Conservation (phyloP, 768 basidiomycete genomes). For the Clavaria fumosa region DNA sequence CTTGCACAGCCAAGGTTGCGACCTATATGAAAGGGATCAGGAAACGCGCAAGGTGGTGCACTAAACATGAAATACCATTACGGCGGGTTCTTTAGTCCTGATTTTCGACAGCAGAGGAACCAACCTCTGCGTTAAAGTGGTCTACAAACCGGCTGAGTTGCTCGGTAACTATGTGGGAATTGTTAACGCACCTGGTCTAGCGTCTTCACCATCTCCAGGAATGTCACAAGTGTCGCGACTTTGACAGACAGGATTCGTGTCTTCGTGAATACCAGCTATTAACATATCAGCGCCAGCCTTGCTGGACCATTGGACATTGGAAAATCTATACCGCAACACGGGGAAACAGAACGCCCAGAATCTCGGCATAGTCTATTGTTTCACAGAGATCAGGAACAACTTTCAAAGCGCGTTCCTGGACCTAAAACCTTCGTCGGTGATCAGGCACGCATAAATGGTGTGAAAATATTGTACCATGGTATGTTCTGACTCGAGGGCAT, state of each 20-base stretch:
- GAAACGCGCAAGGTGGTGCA: not conserved
- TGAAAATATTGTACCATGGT: slow-evolving; percentile 34
- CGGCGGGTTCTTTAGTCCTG: slow-evolving; percentile 88
- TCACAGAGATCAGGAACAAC: slow-evolving; percentile 82
- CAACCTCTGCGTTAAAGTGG: slow-evolving; percentile 85
- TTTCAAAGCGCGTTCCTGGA: slow-evolving; percentile 83
- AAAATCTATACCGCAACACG: slow-evolving; percentile 64
- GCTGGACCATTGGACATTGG: not conserved
- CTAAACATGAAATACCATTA: slow-evolving; percentile 45
- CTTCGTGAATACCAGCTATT: slow-evolving; percentile 80
- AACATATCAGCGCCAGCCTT: slow-evolving; percentile 5
- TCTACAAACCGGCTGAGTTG: slow-evolving; percentile 21
- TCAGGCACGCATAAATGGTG: not conserved
- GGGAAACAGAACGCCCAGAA: slow-evolving; percentile 80
- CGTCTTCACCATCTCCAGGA: slow-evolving; percentile 76
- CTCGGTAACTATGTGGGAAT: not conserved
- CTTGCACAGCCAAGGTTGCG: slow-evolving; percentile 80
- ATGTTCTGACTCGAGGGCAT: slow-evolving; percentile 93
- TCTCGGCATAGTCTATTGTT: slow-evolving; percentile 87
- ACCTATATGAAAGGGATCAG: slow-evolving; percentile 30
- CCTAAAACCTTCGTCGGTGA: slow-evolving; percentile 24
- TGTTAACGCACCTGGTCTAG: slow-evolving; percentile 54
- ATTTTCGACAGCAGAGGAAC: slow-evolving; percentile 92
- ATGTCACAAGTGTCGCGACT: slow-evolving; percentile 74
- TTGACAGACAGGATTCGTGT: slow-evolving; percentile 85